These are phyloP conservation scores for Aspergillus chevalieri DNA, from an alignment of 2,329 filamentous ascomycete species.

Conservation along the genomic window DNA sequence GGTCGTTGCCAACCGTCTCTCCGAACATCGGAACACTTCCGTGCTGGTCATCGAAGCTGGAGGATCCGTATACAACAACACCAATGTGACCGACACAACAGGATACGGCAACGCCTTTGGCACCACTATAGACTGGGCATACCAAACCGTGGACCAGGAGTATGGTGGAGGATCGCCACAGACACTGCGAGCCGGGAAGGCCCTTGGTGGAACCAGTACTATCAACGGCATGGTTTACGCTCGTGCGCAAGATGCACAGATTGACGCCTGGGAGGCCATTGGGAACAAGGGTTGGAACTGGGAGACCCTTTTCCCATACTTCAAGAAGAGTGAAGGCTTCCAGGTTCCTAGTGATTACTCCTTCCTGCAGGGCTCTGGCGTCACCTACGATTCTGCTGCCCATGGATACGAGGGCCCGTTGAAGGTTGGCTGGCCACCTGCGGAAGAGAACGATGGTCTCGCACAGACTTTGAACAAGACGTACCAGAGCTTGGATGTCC, in stretches of 20 bases:
- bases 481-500: slow-evolving; percentile 31
- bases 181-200: slow-evolving; percentile 37
- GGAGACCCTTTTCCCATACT: slow-evolving; percentile 25
- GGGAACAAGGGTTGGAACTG: slow-evolving; percentile 31
- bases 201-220: slow-evolving; percentile 38
- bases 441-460: slow-evolving; percentile 18
- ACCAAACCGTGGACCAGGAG: slow-evolving; percentile 35
- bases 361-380: slow-evolving; percentile 17
- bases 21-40: slow-evolving; percentile 21
- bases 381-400: slow-evolving; percentile 20
- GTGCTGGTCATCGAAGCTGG: slow-evolving; percentile 30
- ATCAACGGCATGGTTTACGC: slow-evolving; percentile 42
- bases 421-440: slow-evolving; percentile 21
- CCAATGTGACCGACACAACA: slow-evolving; percentile 20
- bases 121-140: slow-evolving; percentile 39
- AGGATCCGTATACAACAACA: slow-evolving; percentile 22
- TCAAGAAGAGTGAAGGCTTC: slow-evolving; percentile 24
- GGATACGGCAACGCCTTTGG: slow-evolving; percentile 26
- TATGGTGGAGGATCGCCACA: slow-evolving; percentile 30
- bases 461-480: slow-evolving; percentile 33
- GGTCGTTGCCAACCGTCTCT: slow-evolving; percentile 30
- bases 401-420: slow-evolving; percentile 26
- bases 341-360: slow-evolving; percentile 17
- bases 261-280: slow-evolving; percentile 32
- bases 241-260: slow-evolving; percentile 31